Conservation (phyloP, 2,329 filamentous ascomycete genomes). For the Cladophialophora immunda region DNA sequence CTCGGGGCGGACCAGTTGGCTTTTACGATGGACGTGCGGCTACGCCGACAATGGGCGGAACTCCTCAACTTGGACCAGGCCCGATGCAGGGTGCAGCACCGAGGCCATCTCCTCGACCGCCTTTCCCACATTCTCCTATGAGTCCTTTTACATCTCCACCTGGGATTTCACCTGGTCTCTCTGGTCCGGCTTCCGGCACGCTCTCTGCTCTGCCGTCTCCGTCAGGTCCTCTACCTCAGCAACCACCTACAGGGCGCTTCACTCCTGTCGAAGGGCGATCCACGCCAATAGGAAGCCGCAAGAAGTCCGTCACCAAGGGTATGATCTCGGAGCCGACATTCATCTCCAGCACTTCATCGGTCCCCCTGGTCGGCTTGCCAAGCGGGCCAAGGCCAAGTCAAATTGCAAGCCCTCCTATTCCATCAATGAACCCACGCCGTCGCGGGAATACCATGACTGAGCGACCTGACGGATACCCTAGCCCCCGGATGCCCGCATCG, state of each 20-base stretch:
- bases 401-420: slow-evolving; percentile 58
- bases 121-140: slow-evolving; percentile 41
- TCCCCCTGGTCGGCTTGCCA: slow-evolving; percentile 66
- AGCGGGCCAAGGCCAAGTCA: slow-evolving; percentile 45
- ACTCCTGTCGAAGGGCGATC: slow-evolving; percentile 42
- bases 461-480: slow-evolving; percentile 37
- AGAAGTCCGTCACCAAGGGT: slow-evolving; percentile 67
- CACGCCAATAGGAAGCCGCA: slow-evolving; percentile 51
- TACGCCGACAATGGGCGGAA: slow-evolving; percentile 42
- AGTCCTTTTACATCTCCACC: slow-evolving; percentile 41
- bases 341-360: slow-evolving; percentile 63
- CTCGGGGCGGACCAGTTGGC: slow-evolving; percentile 42
- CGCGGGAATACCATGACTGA: slow-evolving; percentile 58
- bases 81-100: slow-evolving; percentile 22
- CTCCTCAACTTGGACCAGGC: slow-evolving; percentile 28
- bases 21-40: slow-evolving; percentile 41
- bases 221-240: slow-evolving; percentile 53
- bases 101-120: slow-evolving; percentile 36
- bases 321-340: slow-evolving; percentile 69
- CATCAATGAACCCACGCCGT: slow-evolving; percentile 68
- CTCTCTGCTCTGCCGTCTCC: slow-evolving; percentile 52
- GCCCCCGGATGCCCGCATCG: slow-evolving; percentile 29
- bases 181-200: slow-evolving; percentile 26
- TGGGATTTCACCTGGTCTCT: slow-evolving; percentile 28
- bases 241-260: slow-evolving; percentile 54